A percentile compares a stretch with the other conserved stretches of the same genome.
Evolutionary conservation across 2,329 filamentous ascomycete genomes (phyloP).

Genomic region (Scleromitrula shiraiana): DNA sequence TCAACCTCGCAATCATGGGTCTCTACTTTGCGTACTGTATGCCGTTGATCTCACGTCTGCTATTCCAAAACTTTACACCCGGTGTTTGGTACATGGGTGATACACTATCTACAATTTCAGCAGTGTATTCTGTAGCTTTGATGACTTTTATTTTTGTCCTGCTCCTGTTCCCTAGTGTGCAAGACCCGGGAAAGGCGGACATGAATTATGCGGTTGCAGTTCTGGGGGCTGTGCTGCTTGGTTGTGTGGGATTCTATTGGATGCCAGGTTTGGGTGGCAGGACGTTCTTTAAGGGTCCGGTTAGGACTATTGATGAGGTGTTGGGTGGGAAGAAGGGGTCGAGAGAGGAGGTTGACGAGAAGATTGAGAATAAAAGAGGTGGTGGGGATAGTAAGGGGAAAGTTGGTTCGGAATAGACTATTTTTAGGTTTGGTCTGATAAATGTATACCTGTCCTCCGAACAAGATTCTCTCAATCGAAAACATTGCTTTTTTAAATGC

Average conservation of each 20-base stretch:
- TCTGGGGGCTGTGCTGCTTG: constrained; percentile 25
- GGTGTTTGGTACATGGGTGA: constrained; percentile 29
- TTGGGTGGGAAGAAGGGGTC: constrained; percentile 8
- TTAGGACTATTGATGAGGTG: constrained; percentile 26
- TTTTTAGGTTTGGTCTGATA: too few relatives aligned
- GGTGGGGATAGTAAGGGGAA: background rate
- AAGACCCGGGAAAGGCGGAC: constrained; percentile 19
- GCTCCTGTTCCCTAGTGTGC: constrained; percentile 25
- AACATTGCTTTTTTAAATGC: too few relatives aligned
- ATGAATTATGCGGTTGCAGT: constrained; percentile 30
- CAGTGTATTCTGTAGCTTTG: constrained; percentile 25
- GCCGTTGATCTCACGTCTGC: constrained; percentile 26
- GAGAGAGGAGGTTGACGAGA: background rate
- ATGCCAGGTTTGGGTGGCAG: constrained; percentile 25
- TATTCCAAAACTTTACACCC: constrained; percentile 25
- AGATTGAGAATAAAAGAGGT: background rate
- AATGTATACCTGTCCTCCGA: too few relatives aligned
- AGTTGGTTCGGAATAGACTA: background rate
- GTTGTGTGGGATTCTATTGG: constrained; percentile 28
- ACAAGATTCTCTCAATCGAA: too few relatives aligned
- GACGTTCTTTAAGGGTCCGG: constrained; percentile 27
- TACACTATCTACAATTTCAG: constrained; percentile 21
- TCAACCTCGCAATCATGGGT: constrained; percentile 30
- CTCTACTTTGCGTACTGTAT: constrained; percentile 31
- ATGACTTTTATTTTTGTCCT: constrained; percentile 30